Evolutionary conservation across 805 yeast species (phyloP).

Genomic region (Barnettozyma vustinii): DNA sequence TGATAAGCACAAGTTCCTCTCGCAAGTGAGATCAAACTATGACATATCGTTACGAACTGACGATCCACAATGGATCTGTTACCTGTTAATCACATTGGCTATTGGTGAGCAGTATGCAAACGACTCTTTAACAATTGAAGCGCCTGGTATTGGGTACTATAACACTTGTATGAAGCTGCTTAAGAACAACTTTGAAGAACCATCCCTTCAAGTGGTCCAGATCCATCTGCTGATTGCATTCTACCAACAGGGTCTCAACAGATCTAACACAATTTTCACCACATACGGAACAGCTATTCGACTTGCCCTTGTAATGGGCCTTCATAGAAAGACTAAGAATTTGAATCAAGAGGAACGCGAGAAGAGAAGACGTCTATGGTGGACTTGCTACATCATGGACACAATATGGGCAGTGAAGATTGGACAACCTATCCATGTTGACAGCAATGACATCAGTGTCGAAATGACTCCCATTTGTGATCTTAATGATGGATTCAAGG

Average conservation of each 20-base stretch:
- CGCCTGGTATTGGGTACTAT: constrained; percentile 24
- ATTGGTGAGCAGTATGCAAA: constrained; percentile 25
- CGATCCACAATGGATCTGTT: constrained; percentile 18
- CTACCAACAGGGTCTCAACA: constrained; percentile 32
- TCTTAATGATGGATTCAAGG: constrained; percentile 28
- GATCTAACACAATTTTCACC: constrained; percentile 30
- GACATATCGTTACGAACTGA: constrained; percentile 6
- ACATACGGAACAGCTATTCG: constrained; percentile 33
- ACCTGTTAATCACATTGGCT: constrained; percentile 22
- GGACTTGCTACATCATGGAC: constrained; percentile 35
- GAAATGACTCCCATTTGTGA: constrained; percentile 21
- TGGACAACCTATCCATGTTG: constrained; percentile 32
- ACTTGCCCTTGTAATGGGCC: constrained; percentile 27
- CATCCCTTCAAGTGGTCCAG: constrained; percentile 28
- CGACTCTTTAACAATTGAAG: constrained; percentile 9
- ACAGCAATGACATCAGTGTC: constrained; percentile 28
- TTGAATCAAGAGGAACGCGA: constrained; percentile 24
- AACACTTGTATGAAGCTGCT: constrained; percentile 29
- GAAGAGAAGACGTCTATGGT: constrained; percentile 33
- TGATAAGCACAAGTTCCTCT: constrained; percentile 10
- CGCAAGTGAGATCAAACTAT: constrained; percentile 13
- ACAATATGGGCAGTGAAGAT: constrained; percentile 33
- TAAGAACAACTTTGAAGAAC: constrained; percentile 29
- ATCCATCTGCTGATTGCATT: constrained; percentile 30
- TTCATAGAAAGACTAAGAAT: constrained; percentile 25